Conservation (phyloP, 164 flowering plant species). For the Vitis vinifera region ASM3070453v1 NC_081812.1:19173001-19173500, state of each 20-base stretch:
- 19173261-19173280: background rate
- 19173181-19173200: slow-evolving; percentile 90
- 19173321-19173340: slow-evolving; percentile 87
- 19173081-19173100: background rate
- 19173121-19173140: slow-evolving; percentile 46
- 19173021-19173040: no score
- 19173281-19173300: slow-evolving; percentile 51
- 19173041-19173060: no score
- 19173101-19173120: background rate
- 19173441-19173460: background rate
- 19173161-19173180: slow-evolving; percentile 88
- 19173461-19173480: no score
- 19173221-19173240: slow-evolving; percentile 2
- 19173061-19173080: background rate
- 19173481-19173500: no score
- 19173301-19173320: slow-evolving; percentile 99
- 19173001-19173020: no score
- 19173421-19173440: background rate
- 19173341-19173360: slow-evolving; percentile 91
- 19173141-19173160: slow-evolving; percentile 75
- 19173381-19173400: slow-evolving; percentile 39
- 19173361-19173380: slow-evolving; percentile 67
- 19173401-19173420: background rate
- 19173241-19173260: background rate
- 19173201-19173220: slow-evolving; percentile 97